A percentile compares a stretch with the other conserved stretches of the same genome.
Evolutionary conservation across 495 filamentous ascomycete genomes (phyloP).

Genomic region (Hyaloscypha variabilis): DNA sequence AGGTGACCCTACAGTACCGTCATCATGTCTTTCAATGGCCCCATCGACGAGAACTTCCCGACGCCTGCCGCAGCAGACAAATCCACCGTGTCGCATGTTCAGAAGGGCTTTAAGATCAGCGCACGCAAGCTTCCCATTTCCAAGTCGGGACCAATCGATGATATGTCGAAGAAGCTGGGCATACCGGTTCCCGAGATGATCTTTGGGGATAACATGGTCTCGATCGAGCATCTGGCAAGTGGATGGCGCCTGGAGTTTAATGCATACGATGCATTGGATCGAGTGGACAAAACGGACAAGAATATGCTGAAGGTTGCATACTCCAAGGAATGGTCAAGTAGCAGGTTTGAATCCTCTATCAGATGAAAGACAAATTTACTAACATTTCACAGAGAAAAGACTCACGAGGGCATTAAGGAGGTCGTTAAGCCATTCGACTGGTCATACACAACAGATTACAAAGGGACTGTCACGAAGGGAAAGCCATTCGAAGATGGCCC

Average conservation of each 20-base stretch:
- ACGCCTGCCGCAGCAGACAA: slow-evolving; percentile 34
- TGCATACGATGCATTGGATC: slow-evolving; percentile 82
- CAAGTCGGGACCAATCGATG: slow-evolving; percentile 87
- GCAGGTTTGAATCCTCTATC: slow-evolving; percentile 49
- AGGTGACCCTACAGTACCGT: not conserved
- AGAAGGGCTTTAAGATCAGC: slow-evolving; percentile 69
- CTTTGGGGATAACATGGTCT: slow-evolving; percentile 89
- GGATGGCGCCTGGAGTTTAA: slow-evolving; percentile 81
- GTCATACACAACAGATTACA: slow-evolving; percentile 90
- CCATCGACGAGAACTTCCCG: slow-evolving; percentile 43
- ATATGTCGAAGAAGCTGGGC: slow-evolving; percentile 73
- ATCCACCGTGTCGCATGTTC: slow-evolving; percentile 48
- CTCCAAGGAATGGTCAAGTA: slow-evolving; percentile 85
- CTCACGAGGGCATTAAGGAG: slow-evolving; percentile 87
- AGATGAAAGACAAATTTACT: slow-evolving; percentile 27
- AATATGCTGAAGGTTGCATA: slow-evolving; percentile 91
- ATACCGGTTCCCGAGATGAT: slow-evolving; percentile 98
- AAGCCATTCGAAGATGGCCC: slow-evolving; percentile 33
- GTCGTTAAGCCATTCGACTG: slow-evolving; percentile 96
- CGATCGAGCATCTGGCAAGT: slow-evolving; percentile 66
- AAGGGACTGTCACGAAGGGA: slow-evolving; percentile 57
- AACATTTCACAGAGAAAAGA: slow-evolving; percentile 63
- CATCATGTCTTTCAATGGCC: slow-evolving; percentile 38
- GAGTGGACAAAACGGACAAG: slow-evolving; percentile 89
- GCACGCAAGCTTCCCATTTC: slow-evolving; percentile 90